A percentile compares a stretch with the other conserved stretches of the same genome.
These are phyloP conservation scores for Fibroporia radiculosa DNA, from an alignment of 768 basidiomycete species.

Conservation along the genomic window DNA sequence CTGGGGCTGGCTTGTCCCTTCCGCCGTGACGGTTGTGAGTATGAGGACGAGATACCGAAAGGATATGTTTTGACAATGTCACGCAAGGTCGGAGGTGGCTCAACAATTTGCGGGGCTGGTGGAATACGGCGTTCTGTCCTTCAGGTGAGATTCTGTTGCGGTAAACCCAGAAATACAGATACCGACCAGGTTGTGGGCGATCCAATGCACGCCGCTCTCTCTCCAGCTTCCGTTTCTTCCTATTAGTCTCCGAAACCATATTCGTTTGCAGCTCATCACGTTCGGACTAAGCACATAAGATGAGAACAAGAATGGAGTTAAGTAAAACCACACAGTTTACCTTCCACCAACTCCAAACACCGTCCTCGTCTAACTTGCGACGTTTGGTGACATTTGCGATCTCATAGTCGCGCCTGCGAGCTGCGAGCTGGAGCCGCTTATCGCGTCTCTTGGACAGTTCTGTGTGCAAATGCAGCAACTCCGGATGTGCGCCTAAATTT, in stretches of 20 bases:
- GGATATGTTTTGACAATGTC: slow-evolving; percentile 58
- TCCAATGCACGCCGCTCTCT: slow-evolving; percentile 77
- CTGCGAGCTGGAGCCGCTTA: slow-evolving; percentile 74
- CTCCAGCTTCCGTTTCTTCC: slow-evolving; percentile 79
- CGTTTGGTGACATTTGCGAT: slow-evolving; percentile 53
- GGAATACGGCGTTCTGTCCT: slow-evolving; percentile 56
- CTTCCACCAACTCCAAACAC: slow-evolving; percentile 90
- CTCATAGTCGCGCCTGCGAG: slow-evolving; percentile 65
- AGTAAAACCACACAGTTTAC: slow-evolving; percentile 31
- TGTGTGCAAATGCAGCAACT: slow-evolving; percentile 71
- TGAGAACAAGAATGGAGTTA: not conserved
- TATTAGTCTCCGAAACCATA: slow-evolving; percentile 85
- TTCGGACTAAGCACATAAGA: slow-evolving; percentile 40
- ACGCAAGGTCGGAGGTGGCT: slow-evolving; percentile 54
- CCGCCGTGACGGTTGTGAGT: slow-evolving; percentile 10
- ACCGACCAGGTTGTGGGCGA: slow-evolving; percentile 65
- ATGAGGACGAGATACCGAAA: slow-evolving; percentile 25
- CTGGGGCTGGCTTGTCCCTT: slow-evolving; percentile 9
- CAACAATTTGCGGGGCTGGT: slow-evolving; percentile 38
- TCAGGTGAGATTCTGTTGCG: not conserved
- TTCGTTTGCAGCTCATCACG: slow-evolving; percentile 76
- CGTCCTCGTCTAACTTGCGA: slow-evolving; percentile 61
- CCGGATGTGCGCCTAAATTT: slow-evolving; percentile 71
- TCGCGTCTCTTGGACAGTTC: slow-evolving; percentile 75
- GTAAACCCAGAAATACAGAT: slow-evolving; percentile 3